Evolutionary conservation across 495 filamentous ascomycete species (phyloP).

Genomic region (Talaromyces proteolyticus): DNA sequence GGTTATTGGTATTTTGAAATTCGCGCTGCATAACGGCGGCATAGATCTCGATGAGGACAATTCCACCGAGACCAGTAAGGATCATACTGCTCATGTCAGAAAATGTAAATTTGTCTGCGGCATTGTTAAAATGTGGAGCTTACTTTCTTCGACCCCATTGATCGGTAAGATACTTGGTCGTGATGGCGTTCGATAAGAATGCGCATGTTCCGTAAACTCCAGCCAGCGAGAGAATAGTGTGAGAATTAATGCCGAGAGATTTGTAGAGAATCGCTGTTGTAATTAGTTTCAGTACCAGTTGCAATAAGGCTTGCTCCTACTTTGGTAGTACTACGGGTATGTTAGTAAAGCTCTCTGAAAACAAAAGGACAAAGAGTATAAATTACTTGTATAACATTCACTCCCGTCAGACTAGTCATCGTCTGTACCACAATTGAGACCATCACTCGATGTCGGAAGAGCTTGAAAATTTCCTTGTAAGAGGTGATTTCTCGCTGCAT

Average conservation of each 20-base stretch:
- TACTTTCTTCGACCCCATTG: constrained; percentile 56
- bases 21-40: constrained; percentile 51
- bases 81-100: constrained; percentile 37
- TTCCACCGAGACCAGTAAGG: constrained; percentile 40
- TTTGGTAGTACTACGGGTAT: constrained; percentile 43
- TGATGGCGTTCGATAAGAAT: constrained; percentile 46
- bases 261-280: constrained; percentile 44
- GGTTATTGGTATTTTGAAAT: constrained; percentile 50
- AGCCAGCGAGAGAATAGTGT: constrained; percentile 47
- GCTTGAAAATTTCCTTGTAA: constrained; percentile 43
- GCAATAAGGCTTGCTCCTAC: constrained; percentile 18
- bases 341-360: not conserved
- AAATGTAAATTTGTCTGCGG: not conserved
- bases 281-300: not conserved
- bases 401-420: constrained; percentile 51
- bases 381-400: constrained; percentile 48
- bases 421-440: constrained; percentile 54
- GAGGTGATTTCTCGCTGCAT: constrained; percentile 49
- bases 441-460: constrained; percentile 45
- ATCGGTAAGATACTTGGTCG: constrained; percentile 49
- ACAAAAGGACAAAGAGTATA: not conserved
- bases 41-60: constrained; percentile 52
- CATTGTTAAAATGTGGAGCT: constrained; percentile 4
- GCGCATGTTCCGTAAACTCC: constrained; percentile 51
- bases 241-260: constrained; percentile 45